These are phyloP conservation scores for Colletotrichum sublineola DNA, from an alignment of 2,329 filamentous ascomycete species.

Conservation along the genomic window DNA sequence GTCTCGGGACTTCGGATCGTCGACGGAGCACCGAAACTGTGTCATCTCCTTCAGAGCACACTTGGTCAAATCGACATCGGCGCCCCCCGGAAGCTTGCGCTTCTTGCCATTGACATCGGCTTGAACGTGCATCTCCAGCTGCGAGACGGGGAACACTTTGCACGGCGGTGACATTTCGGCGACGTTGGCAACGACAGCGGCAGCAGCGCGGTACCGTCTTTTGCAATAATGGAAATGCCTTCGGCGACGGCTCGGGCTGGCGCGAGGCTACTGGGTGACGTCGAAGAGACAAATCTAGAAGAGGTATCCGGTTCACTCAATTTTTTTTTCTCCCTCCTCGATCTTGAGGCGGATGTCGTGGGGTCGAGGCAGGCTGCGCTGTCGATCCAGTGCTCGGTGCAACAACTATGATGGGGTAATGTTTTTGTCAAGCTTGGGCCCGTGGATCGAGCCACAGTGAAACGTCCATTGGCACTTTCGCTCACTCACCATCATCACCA, in stretches of 20 bases:
- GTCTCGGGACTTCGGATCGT: slow-evolving; percentile 59
- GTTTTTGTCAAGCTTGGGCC: slow-evolving; percentile 22
- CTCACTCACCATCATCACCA: background rate
- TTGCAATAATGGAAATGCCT: slow-evolving; percentile 48
- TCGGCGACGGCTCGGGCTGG: slow-evolving; percentile 60
- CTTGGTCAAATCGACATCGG: slow-evolving; percentile 63
- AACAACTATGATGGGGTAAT: slow-evolving; percentile 7
- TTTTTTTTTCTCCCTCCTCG: background rate
- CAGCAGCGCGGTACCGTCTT: background rate
- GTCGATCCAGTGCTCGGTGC: slow-evolving; percentile 5
- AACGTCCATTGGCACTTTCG: slow-evolving; percentile 45
- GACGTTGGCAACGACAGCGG: background rate
- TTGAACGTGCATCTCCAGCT: slow-evolving; percentile 65
- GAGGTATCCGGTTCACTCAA: slow-evolving; percentile 60
- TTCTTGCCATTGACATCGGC: slow-evolving; percentile 62
- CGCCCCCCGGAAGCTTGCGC: slow-evolving; percentile 61
- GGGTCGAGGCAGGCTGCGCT: background rate
- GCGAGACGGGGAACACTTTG: slow-evolving; percentile 64
- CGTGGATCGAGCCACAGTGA: slow-evolving; percentile 31
- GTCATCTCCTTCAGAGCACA: slow-evolving; percentile 71
- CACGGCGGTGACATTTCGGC: slow-evolving; percentile 69
- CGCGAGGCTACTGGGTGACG: slow-evolving; percentile 64
- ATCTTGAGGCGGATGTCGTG: background rate
- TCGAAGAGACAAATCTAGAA: slow-evolving; percentile 70
- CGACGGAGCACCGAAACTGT: slow-evolving; percentile 72